Conservation (phyloP, 139 green algal species). For the Chlamydomonas urium region DNA sequence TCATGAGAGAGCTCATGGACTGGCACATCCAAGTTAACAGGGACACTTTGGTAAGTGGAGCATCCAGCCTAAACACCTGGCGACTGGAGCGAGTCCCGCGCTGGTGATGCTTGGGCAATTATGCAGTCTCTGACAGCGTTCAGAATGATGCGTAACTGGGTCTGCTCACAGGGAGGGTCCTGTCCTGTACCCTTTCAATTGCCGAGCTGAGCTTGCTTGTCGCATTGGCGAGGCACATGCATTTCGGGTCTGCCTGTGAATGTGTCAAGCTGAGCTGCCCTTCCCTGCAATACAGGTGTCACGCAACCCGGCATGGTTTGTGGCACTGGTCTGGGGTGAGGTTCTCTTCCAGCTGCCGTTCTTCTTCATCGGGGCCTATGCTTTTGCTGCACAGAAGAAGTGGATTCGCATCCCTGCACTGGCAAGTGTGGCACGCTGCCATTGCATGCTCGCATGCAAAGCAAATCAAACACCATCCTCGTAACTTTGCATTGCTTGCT, state of each 20-base stretch:
- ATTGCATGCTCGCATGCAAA: no score
- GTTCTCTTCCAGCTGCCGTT: slow-evolving; percentile 72
- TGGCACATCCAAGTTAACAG: slow-evolving; percentile 12
- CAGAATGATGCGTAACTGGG: no score
- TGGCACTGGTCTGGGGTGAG: slow-evolving; percentile 58
- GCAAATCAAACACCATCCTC: neutral
- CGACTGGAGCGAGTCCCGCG: no score
- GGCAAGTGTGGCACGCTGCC: no score
- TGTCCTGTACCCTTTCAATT: no score
- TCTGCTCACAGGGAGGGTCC: no score
- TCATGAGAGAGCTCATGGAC: slow-evolving; percentile 3
- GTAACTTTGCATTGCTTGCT: neutral
- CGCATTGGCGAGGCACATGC: no score
- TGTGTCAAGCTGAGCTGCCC: neutral
- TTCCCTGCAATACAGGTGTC: slow-evolving; percentile 36
- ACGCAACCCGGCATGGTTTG: slow-evolving; percentile 63
- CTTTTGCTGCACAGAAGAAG: slow-evolving; percentile 38
- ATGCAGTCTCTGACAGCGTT: no score
- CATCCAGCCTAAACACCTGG: neutral
- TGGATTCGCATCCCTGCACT: slow-evolving; percentile 68
- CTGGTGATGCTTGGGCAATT: no score
- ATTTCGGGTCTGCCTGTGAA: no score
- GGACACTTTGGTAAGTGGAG: neutral
- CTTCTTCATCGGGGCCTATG: slow-evolving; percentile 66
- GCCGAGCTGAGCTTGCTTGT: no score